Evolutionary conservation across 2,329 filamentous ascomycete species (phyloP).

Genomic region (Scolecobasidium constrictum): DNA sequence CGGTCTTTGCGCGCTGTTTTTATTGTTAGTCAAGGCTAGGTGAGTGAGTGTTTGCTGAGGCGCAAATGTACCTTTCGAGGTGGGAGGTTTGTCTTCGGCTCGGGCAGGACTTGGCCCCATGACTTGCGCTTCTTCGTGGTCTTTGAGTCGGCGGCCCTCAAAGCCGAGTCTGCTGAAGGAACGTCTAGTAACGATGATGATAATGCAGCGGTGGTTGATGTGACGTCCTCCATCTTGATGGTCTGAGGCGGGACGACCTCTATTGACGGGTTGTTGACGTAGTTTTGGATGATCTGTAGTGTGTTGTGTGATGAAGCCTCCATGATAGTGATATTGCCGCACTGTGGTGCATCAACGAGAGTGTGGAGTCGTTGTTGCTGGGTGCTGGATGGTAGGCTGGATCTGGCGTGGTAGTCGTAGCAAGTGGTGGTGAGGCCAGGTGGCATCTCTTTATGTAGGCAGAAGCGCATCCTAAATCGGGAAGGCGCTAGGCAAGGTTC

Average conservation of each 20-base stretch:
- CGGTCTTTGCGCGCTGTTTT: too few relatives aligned
- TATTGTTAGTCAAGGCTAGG: too few relatives aligned
- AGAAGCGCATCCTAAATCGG: not conserved
- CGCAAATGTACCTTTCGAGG: too few relatives aligned
- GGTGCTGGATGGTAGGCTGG: not conserved
- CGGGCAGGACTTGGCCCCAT: constrained; percentile 93
- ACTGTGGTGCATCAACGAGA: not conserved
- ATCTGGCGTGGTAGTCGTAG: not conserved
- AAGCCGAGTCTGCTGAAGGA: constrained; percentile 14
- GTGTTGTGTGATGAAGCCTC: not conserved
- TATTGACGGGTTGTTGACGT: not conserved
- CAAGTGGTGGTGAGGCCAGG: constrained; percentile 2
- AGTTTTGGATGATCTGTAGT: not conserved
- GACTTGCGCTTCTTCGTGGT: constrained; percentile 90
- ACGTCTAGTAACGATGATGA: constrained; percentile 10
- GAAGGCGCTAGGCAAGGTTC: not conserved
- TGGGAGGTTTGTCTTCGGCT: constrained; percentile 92
- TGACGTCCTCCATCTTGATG: constrained; percentile 32
- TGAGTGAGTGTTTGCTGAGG: too few relatives aligned
- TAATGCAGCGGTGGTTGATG: constrained; percentile 12
- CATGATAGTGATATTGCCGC: not conserved
- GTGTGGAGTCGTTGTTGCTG: not conserved
- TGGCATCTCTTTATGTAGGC: constrained; percentile 1
- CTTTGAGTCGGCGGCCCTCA: constrained; percentile 34
- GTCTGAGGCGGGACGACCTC: constrained; percentile 14